Base-by-base conservation (phyloP, 768 basidiomycete species). In the Hydnum rufescens region DNA sequence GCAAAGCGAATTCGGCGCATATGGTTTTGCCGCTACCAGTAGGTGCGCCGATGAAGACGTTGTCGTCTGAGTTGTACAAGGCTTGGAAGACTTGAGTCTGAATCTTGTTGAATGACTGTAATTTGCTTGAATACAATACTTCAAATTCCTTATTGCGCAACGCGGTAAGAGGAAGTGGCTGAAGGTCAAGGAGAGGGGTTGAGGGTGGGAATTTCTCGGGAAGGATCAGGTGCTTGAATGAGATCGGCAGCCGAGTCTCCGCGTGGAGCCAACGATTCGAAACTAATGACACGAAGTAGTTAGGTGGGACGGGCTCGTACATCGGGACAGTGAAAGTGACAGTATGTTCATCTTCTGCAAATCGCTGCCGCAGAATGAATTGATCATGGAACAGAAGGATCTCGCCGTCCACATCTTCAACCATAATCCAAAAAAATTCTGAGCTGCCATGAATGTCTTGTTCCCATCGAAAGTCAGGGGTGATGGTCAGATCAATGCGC, bases 61-160 rank as follows among this genome's bases (percentile, higher is more conserved):
- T 97, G 61, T 97, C 95, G 60, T 96, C 92, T 0, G 88, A 80
- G 0, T 86, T 89, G 64, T 96, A 99, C 0, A 99, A 71, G 0
- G 93, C 92, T 60, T 96, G 90, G 80, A 99, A 97, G 43, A 95
- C 92, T 65, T 97, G 95, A 0, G 89, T 97, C 63, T 97, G 95
- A 56, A 97, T 96, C 66, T 96, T 99, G 75, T 97, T 97, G 73
- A 96, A 97, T 0, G 77, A 78, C 55, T 77, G 72, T 57, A 97
- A 79, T 0, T 76, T 76, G 18, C 73, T 75, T 1, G 78, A 75
- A 64, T 96, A 99, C 42, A 97, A 75, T 1, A 72, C 71, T 64
- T 97, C 88, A 58, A 80, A 97, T 55, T 90, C 86, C 60, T 81
- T 78, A 73, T 95, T 95, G 65, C 93, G 89, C 3, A 99, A 70